Percentiles rank a stretch among this genome's conserved stretches.
These are phyloP conservation scores for Carallia brachiata DNA, from an alignment of 345 rosid species.

Conservation along the genomic window DNA sequence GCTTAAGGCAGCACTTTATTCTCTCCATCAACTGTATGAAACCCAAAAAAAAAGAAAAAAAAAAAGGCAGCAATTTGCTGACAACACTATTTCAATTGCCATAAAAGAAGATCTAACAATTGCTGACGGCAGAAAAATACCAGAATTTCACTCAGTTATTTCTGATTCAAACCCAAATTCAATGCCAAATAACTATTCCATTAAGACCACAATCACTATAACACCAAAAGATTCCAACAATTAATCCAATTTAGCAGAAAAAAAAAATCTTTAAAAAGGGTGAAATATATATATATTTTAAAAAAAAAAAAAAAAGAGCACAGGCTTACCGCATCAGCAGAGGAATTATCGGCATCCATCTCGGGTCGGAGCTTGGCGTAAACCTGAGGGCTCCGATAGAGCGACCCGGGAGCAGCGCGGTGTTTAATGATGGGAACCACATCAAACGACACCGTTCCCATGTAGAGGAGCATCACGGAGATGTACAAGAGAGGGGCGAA, in stretches of 20 bases:
- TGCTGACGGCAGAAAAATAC: no score
- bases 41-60: no score
- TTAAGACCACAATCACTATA: not conserved
- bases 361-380: conserved; percentile 77
- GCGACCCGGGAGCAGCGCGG: conserved; percentile 77
- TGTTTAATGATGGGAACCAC: conserved; percentile 60
- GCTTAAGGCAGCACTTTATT: no score
- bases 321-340: conserved; percentile 76
- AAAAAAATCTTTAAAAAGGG: not conserved
- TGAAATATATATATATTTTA: not conserved
- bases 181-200: not conserved
- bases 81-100: no score
- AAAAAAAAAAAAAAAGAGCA: not conserved
- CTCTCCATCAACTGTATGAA: no score
- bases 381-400: conserved; percentile 87
- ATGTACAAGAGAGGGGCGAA: conserved; percentile 93
- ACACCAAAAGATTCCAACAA: conserved; percentile 15
- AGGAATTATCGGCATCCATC: conserved; percentile 90
- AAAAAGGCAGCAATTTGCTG: no score
- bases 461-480: conserved; percentile 88
- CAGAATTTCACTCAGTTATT: not conserved
- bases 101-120: not conserved
- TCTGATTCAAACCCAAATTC: conserved; percentile 2
- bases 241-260: not conserved
- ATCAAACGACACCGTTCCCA: conserved; percentile 94